Evolutionary conservation across 257 asterid genomes (phyloP).

Genomic region (Paraleonurus japonicus): DNA sequence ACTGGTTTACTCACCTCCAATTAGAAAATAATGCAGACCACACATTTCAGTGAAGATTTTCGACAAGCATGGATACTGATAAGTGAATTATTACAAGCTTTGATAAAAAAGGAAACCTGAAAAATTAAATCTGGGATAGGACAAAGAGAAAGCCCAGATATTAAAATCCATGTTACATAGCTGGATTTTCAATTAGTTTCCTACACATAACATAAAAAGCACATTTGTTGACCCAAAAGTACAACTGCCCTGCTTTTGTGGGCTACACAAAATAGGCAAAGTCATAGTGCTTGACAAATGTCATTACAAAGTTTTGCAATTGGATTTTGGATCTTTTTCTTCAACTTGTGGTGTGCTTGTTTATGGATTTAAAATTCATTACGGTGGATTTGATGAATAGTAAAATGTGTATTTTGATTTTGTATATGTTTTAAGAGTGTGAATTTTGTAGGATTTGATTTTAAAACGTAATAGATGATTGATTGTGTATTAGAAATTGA

Average conservation of each 20-base stretch:
- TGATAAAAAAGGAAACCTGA: neutral
- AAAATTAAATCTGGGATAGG: neutral
- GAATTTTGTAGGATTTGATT: too few species aligned
- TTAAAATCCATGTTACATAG: constrained; percentile 31
- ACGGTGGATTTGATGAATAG: too few species aligned
- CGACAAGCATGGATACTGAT: neutral
- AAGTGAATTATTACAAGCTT: neutral
- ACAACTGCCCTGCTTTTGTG: constrained; percentile 25
- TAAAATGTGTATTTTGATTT: too few species aligned
- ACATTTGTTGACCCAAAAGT: constrained; percentile 13
- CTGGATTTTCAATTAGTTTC: constrained; percentile 26
- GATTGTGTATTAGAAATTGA: too few species aligned
- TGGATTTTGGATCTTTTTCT: constrained; percentile 23
- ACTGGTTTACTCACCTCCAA: too few species aligned
- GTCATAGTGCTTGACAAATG: constrained; percentile 17
- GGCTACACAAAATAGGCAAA: constrained; percentile 22
- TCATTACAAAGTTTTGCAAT: constrained; percentile 13
- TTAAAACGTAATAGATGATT: too few species aligned
- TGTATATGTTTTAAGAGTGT: too few species aligned
- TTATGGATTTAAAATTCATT: too few species aligned
- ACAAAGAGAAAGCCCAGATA: constrained; percentile 30
- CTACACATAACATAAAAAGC: constrained; percentile 19
- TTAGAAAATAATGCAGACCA: too few species aligned
- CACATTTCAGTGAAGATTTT: neutral
- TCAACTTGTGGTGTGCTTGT: too few species aligned